A percentile compares a stretch with the other conserved stretches of the same genome.
Evolutionary conservation across 495 filamentous ascomycete genomes (phyloP).

Genomic region (Corynascus novoguineensis): DNA sequence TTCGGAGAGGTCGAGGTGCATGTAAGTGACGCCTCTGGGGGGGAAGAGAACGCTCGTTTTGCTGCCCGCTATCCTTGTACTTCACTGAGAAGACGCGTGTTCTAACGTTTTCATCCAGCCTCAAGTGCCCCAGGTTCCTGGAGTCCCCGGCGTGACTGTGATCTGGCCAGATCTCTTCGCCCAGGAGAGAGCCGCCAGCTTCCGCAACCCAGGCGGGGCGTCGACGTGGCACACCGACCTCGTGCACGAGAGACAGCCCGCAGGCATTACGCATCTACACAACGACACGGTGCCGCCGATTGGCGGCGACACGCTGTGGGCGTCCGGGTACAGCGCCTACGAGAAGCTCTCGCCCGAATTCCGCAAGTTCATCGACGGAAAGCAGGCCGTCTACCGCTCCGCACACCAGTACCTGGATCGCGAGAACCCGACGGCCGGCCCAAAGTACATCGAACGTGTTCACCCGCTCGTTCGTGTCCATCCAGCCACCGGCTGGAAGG

Average conservation of each 20-base stretch:
- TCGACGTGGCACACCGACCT: slow-evolving; percentile 67
- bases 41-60: background rate
- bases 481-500: slow-evolving; percentile 66
- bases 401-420: slow-evolving; percentile 65
- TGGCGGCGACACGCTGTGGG: slow-evolving; percentile 70
- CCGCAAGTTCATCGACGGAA: slow-evolving; percentile 66
- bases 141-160: slow-evolving; percentile 57
- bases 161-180: slow-evolving; percentile 63
- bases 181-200: slow-evolving; percentile 49
- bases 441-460: slow-evolving; percentile 57
- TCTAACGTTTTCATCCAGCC: slow-evolving; percentile 39
- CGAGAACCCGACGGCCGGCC: slow-evolving; percentile 54
- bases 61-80: no score
- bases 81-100: no score
- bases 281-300: slow-evolving; percentile 60
- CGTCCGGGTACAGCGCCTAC: slow-evolving; percentile 63
- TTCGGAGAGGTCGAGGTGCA: slow-evolving; percentile 65
- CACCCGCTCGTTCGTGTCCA: slow-evolving; percentile 68
- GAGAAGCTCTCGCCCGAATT: slow-evolving; percentile 65
- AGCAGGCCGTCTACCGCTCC: slow-evolving; percentile 58
- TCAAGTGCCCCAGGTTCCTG: slow-evolving; percentile 64
- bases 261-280: slow-evolving; percentile 64
- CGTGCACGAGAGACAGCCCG: slow-evolving; percentile 64
- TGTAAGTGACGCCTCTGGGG: slow-evolving; percentile 42
- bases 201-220: slow-evolving; percentile 59